Evolutionary conservation across 1,284 basidiomycete species (phyloP).

Genomic region (Ganoderma multipileum): DNA sequence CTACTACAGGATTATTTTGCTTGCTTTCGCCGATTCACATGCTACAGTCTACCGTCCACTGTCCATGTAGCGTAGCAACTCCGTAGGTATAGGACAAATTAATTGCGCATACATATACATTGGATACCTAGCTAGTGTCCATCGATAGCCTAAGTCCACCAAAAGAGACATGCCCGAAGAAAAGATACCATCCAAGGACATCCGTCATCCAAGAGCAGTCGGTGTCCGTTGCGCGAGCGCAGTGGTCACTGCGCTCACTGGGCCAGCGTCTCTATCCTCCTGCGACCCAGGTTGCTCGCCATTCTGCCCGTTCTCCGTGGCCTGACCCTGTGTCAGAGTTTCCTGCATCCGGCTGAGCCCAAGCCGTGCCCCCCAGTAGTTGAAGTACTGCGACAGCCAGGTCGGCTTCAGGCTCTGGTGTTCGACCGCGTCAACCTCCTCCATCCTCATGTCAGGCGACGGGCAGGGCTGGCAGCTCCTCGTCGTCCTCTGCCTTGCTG

Average conservation of each 20-base stretch:
- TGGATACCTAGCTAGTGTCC: constrained; percentile 28
- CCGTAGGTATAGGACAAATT: constrained; percentile 29
- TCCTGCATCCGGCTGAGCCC: constrained; percentile 37
- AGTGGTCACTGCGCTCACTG: constrained; percentile 23
- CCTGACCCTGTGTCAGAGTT: constrained; percentile 10
- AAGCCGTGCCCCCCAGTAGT: constrained; percentile 66
- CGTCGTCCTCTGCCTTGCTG: constrained; percentile 78
- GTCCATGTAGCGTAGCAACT: constrained; percentile 11
- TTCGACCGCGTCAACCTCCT: constrained; percentile 59
- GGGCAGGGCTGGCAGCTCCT: constrained; percentile 44
- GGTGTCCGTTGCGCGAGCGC: constrained; percentile 23
- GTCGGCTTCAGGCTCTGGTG: constrained; percentile 69
- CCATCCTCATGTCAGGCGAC: constrained; percentile 45
- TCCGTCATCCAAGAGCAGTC: constrained; percentile 10
- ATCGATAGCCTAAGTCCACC: constrained; percentile 23
- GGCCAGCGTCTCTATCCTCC: background rate
- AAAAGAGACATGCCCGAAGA: constrained; percentile 12
- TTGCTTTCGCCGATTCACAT: background rate
- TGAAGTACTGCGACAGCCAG: constrained; percentile 78
- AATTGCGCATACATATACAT: constrained; percentile 38
- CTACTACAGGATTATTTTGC: background rate
- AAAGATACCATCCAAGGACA: background rate
- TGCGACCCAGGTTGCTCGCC: background rate
- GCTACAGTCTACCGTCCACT: background rate
- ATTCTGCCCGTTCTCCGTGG: constrained; percentile 10